These are phyloP conservation scores for Blastobotrys mokoenaii DNA, from an alignment of 805 yeast genomes.

Conservation along the genomic window DNA sequence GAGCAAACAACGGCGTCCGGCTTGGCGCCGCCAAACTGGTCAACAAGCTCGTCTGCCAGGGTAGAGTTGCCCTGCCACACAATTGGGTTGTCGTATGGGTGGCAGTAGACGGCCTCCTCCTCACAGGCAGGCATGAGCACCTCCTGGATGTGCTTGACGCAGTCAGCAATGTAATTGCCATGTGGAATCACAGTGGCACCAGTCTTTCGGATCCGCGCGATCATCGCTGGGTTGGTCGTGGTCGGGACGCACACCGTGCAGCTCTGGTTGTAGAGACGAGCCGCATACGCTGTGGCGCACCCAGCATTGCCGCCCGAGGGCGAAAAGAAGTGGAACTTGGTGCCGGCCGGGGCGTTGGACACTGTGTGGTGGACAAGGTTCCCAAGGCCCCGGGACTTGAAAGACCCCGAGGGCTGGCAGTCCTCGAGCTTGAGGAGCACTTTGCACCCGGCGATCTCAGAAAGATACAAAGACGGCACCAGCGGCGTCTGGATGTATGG, in stretches of 20 bases:
- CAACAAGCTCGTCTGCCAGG: slow-evolving; percentile 75
- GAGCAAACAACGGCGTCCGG: slow-evolving; percentile 82
- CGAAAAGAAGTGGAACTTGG: slow-evolving; percentile 48
- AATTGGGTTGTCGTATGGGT: slow-evolving; percentile 89
- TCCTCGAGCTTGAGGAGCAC: slow-evolving; percentile 79
- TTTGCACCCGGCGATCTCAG: slow-evolving; percentile 61
- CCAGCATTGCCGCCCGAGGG: slow-evolving; percentile 98
- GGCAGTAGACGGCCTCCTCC: slow-evolving; percentile 72
- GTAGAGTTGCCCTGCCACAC: slow-evolving; percentile 96
- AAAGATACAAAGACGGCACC: slow-evolving; percentile 60
- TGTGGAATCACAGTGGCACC: slow-evolving; percentile 51
- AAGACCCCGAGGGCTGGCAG: slow-evolving; percentile 82
- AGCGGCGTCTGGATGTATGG: slow-evolving; percentile 59
- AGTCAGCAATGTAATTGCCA: slow-evolving; percentile 74
- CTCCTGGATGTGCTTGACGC: slow-evolving; percentile 70
- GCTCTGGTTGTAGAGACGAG: slow-evolving; percentile 50
- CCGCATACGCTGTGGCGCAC: slow-evolving; percentile 91
- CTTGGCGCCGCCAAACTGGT: slow-evolving; percentile 52
- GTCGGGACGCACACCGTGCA: slow-evolving; percentile 57
- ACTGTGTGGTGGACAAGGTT: slow-evolving; percentile 59
- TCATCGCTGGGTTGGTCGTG: slow-evolving; percentile 39
- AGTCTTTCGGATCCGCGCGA: slow-evolving; percentile 35
- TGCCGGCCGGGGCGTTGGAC: slow-evolving; percentile 43
- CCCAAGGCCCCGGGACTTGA: slow-evolving; percentile 89
- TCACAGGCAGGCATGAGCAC: slow-evolving; percentile 45